Conservation (phyloP, 176 grass and related monocot genomes). For the Lolium perenne region DNA sequence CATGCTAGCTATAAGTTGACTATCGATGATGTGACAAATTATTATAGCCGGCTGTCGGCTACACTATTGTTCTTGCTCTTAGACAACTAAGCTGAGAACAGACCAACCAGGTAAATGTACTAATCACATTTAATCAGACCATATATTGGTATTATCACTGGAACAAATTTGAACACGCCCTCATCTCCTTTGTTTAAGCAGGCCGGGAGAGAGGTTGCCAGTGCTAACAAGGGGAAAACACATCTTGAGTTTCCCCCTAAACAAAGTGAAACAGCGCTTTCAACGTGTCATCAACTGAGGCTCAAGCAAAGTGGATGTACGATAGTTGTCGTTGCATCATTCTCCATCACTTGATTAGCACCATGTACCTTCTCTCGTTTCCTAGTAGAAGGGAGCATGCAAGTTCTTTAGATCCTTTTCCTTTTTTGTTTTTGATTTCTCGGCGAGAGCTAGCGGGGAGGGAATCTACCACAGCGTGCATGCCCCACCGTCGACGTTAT, state of each 20-base stretch:
- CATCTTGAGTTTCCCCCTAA: slow-evolving; percentile 12
- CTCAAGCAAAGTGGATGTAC: slow-evolving; percentile 43
- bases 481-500: slow-evolving; percentile 6
- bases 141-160: not conserved
- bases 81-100: no score
- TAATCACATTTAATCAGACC: no score
- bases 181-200: not conserved
- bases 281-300: slow-evolving; percentile 41
- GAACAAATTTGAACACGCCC: slow-evolving; percentile 9
- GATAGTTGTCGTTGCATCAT: slow-evolving; percentile 25
- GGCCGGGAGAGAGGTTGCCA: not conserved
- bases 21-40: no score
- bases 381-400: not conserved
- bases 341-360: slow-evolving; percentile 29
- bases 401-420: not conserved
- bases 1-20: no score
- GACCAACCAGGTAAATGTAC: no score
- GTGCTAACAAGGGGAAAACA: not conserved
- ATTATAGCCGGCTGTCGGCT: no score
- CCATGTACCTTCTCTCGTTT: not conserved
- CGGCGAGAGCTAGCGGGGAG: not conserved
- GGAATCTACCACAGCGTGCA: slow-evolving; percentile 39
- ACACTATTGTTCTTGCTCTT: no score
- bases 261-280: slow-evolving; percentile 34
- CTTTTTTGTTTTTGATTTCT: not conserved